phyloP scores from a whole-genome alignment of 2,329 filamentous ascomycete genomes.

The Alternaria rosae region DNA sequence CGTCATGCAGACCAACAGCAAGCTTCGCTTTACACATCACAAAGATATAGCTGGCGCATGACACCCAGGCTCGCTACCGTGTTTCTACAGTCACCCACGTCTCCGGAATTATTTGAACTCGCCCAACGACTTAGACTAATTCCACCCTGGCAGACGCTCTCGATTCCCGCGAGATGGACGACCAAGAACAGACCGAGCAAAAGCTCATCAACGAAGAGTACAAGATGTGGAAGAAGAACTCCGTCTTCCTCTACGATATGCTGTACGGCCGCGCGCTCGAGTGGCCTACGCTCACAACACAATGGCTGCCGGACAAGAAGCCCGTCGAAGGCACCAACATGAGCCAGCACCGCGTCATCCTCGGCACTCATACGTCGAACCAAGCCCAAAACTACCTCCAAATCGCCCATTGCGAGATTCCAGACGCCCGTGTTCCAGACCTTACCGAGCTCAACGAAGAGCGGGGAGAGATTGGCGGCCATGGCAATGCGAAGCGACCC shows the following conservation, averaged over 20 bases:
- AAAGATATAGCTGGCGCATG: constrained; percentile 2
- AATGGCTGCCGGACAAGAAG: constrained; percentile 88
- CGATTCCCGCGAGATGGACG: constrained; percentile 63
- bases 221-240: constrained; percentile 99
- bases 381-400: constrained; percentile 89
- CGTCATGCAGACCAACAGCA: not conserved
- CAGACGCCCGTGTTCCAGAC: constrained; percentile 76
- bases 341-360: constrained; percentile 84
- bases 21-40: not conserved
- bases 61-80: not conserved
- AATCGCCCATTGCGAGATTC: constrained; percentile 92
- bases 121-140: not conserved
- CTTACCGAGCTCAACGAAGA: constrained; percentile 89
- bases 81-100: not conserved
- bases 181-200: constrained; percentile 76
- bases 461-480: constrained; percentile 90
- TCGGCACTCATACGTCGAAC: constrained; percentile 93
- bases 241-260: constrained; percentile 97
- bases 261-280: constrained; percentile 92
- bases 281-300: constrained; percentile 96
- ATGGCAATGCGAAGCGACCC: constrained; percentile 77
- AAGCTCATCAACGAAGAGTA: constrained; percentile 98
- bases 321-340: constrained; percentile 78
- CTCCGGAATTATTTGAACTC: no score
- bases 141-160: constrained; percentile 49